These are phyloP conservation scores for Backusella psychrophila DNA, from an alignment of 192 early-diverging fungal species.

Conservation along the genomic window DNA sequence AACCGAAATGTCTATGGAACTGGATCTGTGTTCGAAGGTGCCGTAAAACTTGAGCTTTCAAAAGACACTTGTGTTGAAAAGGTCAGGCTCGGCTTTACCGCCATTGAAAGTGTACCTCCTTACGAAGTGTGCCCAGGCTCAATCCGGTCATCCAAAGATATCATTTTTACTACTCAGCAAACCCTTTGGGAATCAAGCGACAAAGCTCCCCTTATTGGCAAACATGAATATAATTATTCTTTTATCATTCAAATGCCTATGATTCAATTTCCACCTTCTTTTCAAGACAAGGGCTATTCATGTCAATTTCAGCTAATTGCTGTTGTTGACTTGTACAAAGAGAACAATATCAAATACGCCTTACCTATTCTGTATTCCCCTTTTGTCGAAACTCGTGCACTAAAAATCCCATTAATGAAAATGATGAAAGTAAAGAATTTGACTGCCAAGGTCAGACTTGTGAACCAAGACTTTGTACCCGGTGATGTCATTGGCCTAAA, in stretches of 20 bases:
- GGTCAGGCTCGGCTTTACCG: conserved; percentile 1
- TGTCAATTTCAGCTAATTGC: conserved; percentile 7
- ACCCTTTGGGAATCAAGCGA: neutral
- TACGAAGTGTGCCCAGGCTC: neutral
- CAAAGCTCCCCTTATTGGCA: neutral
- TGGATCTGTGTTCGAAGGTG: conserved; percentile 26
- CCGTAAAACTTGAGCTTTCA: neutral
- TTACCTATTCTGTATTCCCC: conserved; percentile 14
- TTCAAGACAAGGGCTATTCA: neutral
- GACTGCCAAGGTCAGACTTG: neutral
- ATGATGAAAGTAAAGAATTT: neutral
- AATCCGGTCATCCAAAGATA: neutral
- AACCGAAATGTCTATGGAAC: conserved; percentile 19
- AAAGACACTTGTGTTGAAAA: neutral
- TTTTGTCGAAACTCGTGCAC: conserved; percentile 13
- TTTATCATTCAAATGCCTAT: conserved; percentile 23
- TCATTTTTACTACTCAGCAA: conserved; percentile 5
- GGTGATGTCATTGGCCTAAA: conserved; percentile 5
- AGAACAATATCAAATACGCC: neutral
- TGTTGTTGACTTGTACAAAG: neutral
- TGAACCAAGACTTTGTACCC: conserved; percentile 10
- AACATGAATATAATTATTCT: conserved; percentile 10
- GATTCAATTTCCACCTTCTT: conserved; percentile 25
- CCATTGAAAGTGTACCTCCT: neutral
- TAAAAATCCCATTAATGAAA: conserved; percentile 1